phyloP scores from a whole-genome alignment of 768 basidiomycete genomes.

The Termitomyces sp. region DNA sequence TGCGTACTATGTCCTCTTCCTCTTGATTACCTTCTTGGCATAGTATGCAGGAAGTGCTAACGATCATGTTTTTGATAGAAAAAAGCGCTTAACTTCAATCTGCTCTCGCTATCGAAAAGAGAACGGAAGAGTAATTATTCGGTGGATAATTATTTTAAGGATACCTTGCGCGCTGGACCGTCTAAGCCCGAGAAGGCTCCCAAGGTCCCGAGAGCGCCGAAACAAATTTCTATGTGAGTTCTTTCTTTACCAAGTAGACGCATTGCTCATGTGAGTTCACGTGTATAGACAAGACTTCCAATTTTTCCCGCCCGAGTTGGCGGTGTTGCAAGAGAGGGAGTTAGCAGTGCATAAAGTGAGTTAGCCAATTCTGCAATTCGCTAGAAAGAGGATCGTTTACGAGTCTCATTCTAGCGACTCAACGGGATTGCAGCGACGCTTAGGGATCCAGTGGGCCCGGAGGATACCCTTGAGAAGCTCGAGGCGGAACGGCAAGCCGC shows the following conservation, averaged over 20 bases:
- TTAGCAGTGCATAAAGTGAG: conserved; percentile 71
- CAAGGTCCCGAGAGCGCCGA: conserved; percentile 80
- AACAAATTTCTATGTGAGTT: conserved; percentile 77
- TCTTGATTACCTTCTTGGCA: too few species aligned
- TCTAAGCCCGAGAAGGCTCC: conserved; percentile 77
- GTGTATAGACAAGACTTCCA: conserved; percentile 84
- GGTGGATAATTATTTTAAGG: conserved; percentile 93
- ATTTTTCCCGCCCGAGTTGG: conserved; percentile 82
- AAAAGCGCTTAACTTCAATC: conserved; percentile 67
- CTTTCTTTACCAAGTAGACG: neutral
- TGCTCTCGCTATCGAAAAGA: conserved; percentile 86
- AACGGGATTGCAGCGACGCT: conserved; percentile 62
- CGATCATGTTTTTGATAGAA: conserved; percentile 29
- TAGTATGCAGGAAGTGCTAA: neutral
- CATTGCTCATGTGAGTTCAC: neutral
- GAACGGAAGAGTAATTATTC: conserved; percentile 94
- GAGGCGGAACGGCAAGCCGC: conserved; percentile 76
- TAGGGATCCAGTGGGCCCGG: conserved; percentile 61
- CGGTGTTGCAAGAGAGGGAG: conserved; percentile 83
- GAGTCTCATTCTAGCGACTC: conserved; percentile 36
- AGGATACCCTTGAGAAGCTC: conserved; percentile 78
- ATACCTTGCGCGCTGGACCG: conserved; percentile 75
- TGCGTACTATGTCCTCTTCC: conserved; percentile 24
- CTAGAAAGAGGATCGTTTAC: neutral
- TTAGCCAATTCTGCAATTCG: neutral